Evolutionary conservation across 2,329 filamentous ascomycete species (phyloP).

Genomic region (Fusarium sp.): DNA sequence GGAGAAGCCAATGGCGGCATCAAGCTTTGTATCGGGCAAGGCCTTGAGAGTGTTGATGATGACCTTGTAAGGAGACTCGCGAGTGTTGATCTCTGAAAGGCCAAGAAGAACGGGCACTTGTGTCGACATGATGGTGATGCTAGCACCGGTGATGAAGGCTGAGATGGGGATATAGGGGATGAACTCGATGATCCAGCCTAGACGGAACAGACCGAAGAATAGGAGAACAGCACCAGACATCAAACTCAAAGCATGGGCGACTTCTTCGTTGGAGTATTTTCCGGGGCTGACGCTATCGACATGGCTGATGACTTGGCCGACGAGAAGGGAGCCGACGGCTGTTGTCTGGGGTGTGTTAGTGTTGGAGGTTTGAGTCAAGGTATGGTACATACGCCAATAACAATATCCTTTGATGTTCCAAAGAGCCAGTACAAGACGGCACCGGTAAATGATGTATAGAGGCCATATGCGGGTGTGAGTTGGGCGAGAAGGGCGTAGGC

Average conservation of each 20-base stretch:
- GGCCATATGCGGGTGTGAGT: constrained; percentile 71
- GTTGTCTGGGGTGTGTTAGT: constrained; percentile 57
- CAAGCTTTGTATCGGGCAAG: constrained; percentile 58
- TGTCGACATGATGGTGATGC: constrained; percentile 59
- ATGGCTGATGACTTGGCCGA: constrained; percentile 55
- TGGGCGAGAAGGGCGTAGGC: constrained; percentile 77
- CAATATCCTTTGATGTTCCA: constrained; percentile 85
- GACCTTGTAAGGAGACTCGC: constrained; percentile 55
- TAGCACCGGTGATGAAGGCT: constrained; percentile 60
- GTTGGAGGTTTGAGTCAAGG: fast-evolving
- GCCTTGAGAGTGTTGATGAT: constrained; percentile 54
- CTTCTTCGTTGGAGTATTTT: constrained; percentile 49
- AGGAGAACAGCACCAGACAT: constrained; percentile 56
- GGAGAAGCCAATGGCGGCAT: constrained; percentile 76
- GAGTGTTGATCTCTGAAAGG: constrained; percentile 54
- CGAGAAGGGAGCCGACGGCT: constrained; percentile 60
- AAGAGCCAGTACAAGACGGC: constrained; percentile 84
- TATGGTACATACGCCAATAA: constrained; percentile 65
- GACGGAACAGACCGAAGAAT: constrained; percentile 55
- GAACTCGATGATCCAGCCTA: constrained; percentile 61
- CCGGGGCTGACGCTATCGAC: constrained; percentile 49
- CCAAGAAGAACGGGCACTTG: constrained; percentile 57
- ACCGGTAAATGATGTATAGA: constrained; percentile 85
- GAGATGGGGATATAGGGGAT: constrained; percentile 60
- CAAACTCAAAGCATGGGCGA: constrained; percentile 56